Evolutionary conservation across 2,329 filamentous ascomycete genomes (phyloP), one percentile per base, ranked within the genome.

Genomic region (Alternaria tenuissima): DNA sequence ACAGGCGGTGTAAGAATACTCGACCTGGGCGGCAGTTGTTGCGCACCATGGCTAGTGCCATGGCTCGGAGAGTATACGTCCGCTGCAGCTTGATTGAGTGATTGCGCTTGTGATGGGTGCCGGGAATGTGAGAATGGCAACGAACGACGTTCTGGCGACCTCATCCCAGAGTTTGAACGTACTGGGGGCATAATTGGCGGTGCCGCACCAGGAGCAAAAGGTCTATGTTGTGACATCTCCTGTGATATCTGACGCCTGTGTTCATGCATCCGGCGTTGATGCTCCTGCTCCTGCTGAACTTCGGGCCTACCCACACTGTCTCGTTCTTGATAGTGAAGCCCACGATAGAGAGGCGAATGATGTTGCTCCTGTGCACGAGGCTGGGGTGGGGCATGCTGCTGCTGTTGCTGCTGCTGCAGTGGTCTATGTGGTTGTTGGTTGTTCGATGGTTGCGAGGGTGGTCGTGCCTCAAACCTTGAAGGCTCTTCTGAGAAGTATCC

Each of bases 401-500:
- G 28, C 28, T 71, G 69, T 42, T 7, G 28, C 11, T 75, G 76
- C 39, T 36, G 32, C 12, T 75, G 74, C n/a, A 73, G 46, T 41
- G 68, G 30, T 20, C 74, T 66, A 41, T 68, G 57, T 24, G 65
- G 51, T 57, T 70, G 69, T 55, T 68, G 57, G 41, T 55, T 61
- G 4, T 63, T 61, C 1, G 74, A 65, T 28, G 74, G 64, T 38
- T 76, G 75, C 16, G 74, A 73, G 12, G 71, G 52, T 34, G 68
- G 70, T 38, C 76, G 69, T 51, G 64, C 69, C 14, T 78, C 76
- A 9, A 66, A 54, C 34, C 75, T 74, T 7, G 68, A 38, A 7
- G 69, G 64, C 22, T 76, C 73, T 52, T 78, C 74, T 14, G 76
- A 76, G 52, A 79, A 79, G 57, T 70, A 79, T 2, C 77, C 77